Conservation (phyloP, 139 green algal genomes). For the Coccomyxa sp. region DNA sequence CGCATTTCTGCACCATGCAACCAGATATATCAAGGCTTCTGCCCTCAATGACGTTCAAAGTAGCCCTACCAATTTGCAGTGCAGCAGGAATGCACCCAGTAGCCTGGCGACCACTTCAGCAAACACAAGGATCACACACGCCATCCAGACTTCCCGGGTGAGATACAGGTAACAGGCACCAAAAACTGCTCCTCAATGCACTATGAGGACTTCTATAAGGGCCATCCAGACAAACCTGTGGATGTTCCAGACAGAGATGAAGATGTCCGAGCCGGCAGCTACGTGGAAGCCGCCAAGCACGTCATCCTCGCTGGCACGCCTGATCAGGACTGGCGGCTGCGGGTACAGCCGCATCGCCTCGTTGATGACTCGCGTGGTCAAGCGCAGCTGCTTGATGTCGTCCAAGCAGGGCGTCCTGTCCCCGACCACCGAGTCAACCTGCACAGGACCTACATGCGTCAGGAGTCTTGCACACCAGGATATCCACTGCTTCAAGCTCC, state of each 20-base stretch:
- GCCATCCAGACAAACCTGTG: conserved; percentile 62
- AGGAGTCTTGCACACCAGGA: too few species aligned
- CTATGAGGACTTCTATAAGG: too few species aligned
- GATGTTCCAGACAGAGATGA: conserved; percentile 90
- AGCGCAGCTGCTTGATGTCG: conserved; percentile 54
- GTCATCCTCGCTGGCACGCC: conserved; percentile 60
- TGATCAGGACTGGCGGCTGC: conserved; percentile 93
- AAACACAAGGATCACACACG: too few species aligned
- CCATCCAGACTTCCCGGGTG: too few species aligned
- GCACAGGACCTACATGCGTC: conserved; percentile 3
- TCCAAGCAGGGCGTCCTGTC: conserved; percentile 64
- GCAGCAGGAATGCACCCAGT: too few species aligned
- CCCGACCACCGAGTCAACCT: conserved; percentile 66
- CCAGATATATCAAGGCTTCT: too few species aligned
- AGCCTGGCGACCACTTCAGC: too few species aligned
- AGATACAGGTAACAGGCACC: too few species aligned
- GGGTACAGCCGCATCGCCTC: conserved; percentile 93
- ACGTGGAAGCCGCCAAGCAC: conserved; percentile 38
- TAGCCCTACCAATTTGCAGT: too few species aligned
- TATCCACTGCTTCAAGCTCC: too few species aligned
- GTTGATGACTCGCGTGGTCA: conserved; percentile 78
- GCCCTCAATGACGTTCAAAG: too few species aligned
- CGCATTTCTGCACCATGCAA: conserved; percentile 39
- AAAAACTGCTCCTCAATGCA: too few species aligned
- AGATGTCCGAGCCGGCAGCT: conserved; percentile 67